A percentile compares a stretch with the other conserved stretches of the same genome.
Conservation (phyloP, 2,329 filamentous ascomycete species). For the Nigrospora sphaerica region DNA sequence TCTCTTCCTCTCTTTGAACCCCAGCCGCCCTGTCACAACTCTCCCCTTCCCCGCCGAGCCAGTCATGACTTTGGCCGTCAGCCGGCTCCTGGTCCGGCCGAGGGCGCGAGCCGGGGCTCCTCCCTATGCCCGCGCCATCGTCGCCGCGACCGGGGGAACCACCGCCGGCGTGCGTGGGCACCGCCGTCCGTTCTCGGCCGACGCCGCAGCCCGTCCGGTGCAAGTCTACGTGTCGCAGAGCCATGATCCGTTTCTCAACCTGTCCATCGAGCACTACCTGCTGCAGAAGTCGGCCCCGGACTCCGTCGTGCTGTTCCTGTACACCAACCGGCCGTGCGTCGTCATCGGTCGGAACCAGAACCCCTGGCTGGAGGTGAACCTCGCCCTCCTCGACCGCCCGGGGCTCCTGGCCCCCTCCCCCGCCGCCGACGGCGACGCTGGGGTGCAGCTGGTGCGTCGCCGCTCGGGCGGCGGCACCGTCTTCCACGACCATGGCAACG, state of each 20-base stretch:
- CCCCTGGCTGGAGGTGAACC: constrained; percentile 87
- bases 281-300: constrained; percentile 65
- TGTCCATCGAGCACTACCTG: constrained; percentile 88
- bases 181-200: constrained; percentile 23
- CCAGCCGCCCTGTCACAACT: too few species aligned
- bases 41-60: too few species aligned
- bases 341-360: constrained; percentile 97
- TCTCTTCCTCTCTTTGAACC: too few species aligned
- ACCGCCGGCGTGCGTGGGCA: too few species aligned
- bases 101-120: too few species aligned
- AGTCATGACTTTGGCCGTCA: too few species aligned
- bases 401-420: constrained; percentile 3
- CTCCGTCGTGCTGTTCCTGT: constrained; percentile 77
- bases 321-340: constrained; percentile 79
- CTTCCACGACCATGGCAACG: constrained; percentile 87
- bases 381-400: constrained; percentile 46
- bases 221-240: constrained; percentile 69
- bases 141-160: too few species aligned
- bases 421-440: constrained; percentile 10
- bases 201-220: constrained; percentile 33
- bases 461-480: constrained; percentile 88
- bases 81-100: too few species aligned
- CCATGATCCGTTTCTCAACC: constrained; percentile 76
- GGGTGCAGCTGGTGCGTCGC: constrained; percentile 64
- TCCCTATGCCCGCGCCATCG: too few species aligned